phyloP scores from a whole-genome alignment of 169 alveolate species.

The Fabrea salina region DNA sequence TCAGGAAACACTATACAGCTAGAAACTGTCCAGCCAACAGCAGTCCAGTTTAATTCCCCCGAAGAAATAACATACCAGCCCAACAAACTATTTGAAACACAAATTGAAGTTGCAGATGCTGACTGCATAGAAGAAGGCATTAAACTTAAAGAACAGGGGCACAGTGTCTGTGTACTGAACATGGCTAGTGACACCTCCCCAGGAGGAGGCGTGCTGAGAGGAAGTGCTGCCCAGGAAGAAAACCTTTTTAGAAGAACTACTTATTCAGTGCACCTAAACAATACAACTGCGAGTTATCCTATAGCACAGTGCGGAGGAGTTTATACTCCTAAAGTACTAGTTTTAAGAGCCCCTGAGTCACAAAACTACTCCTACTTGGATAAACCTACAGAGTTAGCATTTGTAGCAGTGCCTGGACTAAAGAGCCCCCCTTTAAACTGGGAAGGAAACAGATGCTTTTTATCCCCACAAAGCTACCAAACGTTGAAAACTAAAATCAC shows the following conservation, averaged over 20 bases:
- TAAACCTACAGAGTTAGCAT: background rate
- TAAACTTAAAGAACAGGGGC: background rate
- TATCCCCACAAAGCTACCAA: background rate
- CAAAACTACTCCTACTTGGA: background rate
- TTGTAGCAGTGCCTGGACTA: conserved; percentile 17
- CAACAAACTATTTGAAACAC: background rate
- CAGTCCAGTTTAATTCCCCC: background rate
- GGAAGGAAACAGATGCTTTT: background rate
- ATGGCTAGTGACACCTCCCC: conserved; percentile 25
- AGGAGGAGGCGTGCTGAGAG: conserved; percentile 31
- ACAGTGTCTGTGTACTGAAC: conserved; percentile 2
- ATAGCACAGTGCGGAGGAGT: background rate
- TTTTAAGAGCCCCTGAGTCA: conserved; percentile 22
- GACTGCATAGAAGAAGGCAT: conserved; percentile 31
- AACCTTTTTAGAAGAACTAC: conserved; percentile 9
- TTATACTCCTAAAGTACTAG: conserved; percentile 15
- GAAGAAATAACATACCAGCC: background rate
- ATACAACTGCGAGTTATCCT: conserved; percentile 3
- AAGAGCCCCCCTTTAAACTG: background rate
- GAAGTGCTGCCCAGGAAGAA: conserved; percentile 39
- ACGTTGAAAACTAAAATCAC: background rate
- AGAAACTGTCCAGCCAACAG: background rate
- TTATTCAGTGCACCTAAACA: background rate
- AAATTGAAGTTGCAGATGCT: background rate
- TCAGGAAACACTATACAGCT: background rate